Percentiles rank a stretch among this genome's conserved stretches.
These are phyloP conservation scores for Geotrichum australiense DNA, from an alignment of 1,139 yeast genomes.

Conservation along the genomic window DNA sequence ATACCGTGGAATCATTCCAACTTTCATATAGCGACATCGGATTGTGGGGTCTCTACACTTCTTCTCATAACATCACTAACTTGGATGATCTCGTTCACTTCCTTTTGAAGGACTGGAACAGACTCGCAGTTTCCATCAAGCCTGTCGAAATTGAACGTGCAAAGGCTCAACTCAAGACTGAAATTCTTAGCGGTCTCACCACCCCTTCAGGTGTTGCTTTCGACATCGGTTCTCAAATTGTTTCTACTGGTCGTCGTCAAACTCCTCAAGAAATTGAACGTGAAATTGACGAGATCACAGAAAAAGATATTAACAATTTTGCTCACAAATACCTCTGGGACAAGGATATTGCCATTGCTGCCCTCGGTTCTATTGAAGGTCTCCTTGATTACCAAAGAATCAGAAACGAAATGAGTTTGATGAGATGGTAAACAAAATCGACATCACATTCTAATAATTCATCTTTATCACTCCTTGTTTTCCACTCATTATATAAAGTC, in stretches of 20 bases:
- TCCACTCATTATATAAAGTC: neutral
- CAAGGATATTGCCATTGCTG: slow-evolving; percentile 83
- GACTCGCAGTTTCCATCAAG: slow-evolving; percentile 73
- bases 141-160: slow-evolving; percentile 90
- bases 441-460: too few species aligned
- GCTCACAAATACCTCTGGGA: slow-evolving; percentile 74
- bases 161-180: slow-evolving; percentile 89
- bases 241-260: slow-evolving; percentile 85
- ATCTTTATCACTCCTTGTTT: neutral
- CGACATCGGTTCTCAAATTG: slow-evolving; percentile 94
- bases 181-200: slow-evolving; percentile 77
- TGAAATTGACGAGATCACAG: slow-evolving; percentile 71
- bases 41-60: slow-evolving; percentile 90
- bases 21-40: slow-evolving; percentile 97
- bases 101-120: slow-evolving; percentile 78
- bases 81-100: slow-evolving; percentile 66
- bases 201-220: slow-evolving; percentile 95
- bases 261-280: slow-evolving; percentile 89
- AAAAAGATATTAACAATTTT: slow-evolving; percentile 78
- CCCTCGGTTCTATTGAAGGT: slow-evolving; percentile 70
- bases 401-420: slow-evolving; percentile 37
- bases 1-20: slow-evolving; percentile 92
- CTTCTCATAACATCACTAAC: slow-evolving; percentile 65
- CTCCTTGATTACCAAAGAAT: slow-evolving; percentile 56
- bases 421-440: slow-evolving; percentile 15